Percentiles rank a stretch among this genome's conserved stretches.
Evolutionary conservation across 768 basidiomycete genomes (phyloP).

Genomic region (Chiua virens): DNA sequence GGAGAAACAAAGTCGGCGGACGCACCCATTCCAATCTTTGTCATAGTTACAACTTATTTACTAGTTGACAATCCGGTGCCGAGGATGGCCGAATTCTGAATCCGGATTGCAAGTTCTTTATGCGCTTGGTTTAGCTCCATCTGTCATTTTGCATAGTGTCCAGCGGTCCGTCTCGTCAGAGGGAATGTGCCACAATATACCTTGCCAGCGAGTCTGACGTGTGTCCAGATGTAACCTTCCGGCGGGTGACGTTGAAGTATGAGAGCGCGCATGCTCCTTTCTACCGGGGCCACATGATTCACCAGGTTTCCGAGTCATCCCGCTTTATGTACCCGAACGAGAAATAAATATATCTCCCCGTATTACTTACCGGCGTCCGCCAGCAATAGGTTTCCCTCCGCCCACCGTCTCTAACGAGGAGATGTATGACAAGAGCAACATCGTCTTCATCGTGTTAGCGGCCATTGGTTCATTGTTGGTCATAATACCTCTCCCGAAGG

Average conservation of each 20-base stretch:
- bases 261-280: background rate
- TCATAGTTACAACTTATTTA: no score
- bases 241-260: background rate
- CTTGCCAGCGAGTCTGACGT: no score
- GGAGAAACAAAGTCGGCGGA: no score
- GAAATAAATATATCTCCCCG: background rate
- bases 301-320: background rate
- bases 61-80: no score
- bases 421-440: constrained; percentile 8
- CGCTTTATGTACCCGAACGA: background rate
- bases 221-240: no score
- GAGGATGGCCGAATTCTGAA: no score
- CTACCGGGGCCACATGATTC: background rate
- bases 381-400: background rate
- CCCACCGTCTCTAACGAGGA: background rate
- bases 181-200: no score
- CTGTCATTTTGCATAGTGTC: no score
- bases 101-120: no score
- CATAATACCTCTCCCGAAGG: constrained; percentile 50
- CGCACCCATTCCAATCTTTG: no score
- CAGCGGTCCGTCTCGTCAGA: no score
- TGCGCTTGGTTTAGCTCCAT: no score
- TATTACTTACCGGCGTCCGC: background rate
- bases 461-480: constrained; percentile 40
- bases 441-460: constrained; percentile 33